Evolutionary conservation across 306 rosid species (phyloP).

Genomic region (Mucuna pruriens): DNA sequence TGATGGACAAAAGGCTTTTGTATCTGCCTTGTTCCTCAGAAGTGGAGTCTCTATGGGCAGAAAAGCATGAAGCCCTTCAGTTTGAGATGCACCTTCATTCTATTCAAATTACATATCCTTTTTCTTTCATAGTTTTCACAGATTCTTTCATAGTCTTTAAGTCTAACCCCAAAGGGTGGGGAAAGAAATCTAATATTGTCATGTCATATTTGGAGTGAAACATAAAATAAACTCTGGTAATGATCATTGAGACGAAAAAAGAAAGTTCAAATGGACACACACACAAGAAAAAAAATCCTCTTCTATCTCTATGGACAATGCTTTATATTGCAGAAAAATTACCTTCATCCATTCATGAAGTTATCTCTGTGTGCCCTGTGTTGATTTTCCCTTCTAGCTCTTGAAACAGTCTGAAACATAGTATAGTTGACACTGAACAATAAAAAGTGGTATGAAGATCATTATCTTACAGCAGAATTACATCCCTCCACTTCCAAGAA

Average conservation of each 20-base stretch:
- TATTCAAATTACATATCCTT: constrained; percentile 10
- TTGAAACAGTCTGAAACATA: constrained; percentile 4
- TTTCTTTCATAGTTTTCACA: background rate
- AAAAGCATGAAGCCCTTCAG: background rate
- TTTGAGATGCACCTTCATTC: constrained; percentile 9
- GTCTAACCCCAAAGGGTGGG: background rate
- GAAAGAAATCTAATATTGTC: background rate
- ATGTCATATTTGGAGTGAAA: constrained; percentile 9
- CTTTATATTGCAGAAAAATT: constrained; percentile 21
- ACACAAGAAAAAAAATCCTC: background rate
- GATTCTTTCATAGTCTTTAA: background rate
- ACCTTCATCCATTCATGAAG: constrained; percentile 14
- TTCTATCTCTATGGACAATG: constrained; percentile 10
- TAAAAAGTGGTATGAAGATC: constrained; percentile 9
- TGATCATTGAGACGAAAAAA: background rate
- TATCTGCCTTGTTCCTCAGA: constrained; percentile 10
- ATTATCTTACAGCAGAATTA: background rate
- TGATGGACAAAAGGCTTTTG: background rate
- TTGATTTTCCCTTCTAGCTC: constrained; percentile 24
- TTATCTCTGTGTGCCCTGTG: background rate
- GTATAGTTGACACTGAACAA: constrained; percentile 6
- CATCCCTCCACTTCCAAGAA: background rate
- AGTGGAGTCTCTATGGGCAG: background rate
- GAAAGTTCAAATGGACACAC: background rate
- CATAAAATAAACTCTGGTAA: constrained; percentile 22